A percentile compares a stretch with the other conserved stretches of the same genome.
These are phyloP conservation scores for Acacia melanoxylon DNA, from an alignment of 306 rosid species.

Conservation along the genomic window DNA sequence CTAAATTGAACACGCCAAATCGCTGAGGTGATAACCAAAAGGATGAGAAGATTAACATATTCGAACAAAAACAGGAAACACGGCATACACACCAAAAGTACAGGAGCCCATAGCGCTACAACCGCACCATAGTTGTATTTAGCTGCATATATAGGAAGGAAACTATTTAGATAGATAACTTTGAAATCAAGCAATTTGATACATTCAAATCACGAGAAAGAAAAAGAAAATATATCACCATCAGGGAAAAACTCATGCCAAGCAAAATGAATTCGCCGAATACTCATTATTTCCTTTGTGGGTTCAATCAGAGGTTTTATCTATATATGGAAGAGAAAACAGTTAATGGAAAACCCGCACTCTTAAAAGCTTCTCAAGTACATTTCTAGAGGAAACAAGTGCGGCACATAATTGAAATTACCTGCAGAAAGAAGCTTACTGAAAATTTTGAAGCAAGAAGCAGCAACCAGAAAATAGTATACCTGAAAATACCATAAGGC, in stretches of 20 bases:
- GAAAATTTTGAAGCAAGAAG: conserved; percentile 76
- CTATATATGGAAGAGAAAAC: conserved; percentile 44
- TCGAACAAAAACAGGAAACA: conserved; percentile 29
- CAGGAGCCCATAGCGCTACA: conserved; percentile 79
- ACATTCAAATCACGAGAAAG: conserved; percentile 17
- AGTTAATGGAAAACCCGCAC: conserved; percentile 5
- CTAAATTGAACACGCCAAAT: conserved; percentile 48
- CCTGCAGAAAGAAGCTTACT: conserved; percentile 84
- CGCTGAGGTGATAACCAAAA: conserved; percentile 29
- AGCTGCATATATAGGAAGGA: too few relatives aligned
- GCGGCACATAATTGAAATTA: conserved; percentile 23
- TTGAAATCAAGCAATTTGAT: conserved; percentile 17
- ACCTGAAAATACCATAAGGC: conserved; percentile 53
- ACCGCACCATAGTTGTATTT: conserved; percentile 73
- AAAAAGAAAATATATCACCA: conserved; percentile 51
- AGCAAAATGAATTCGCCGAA: conserved; percentile 56
- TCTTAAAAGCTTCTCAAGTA: conserved; percentile 23
- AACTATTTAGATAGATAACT: conserved; percentile 28
- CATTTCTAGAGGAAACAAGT: conserved; percentile 18
- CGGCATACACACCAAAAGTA: conserved; percentile 63
- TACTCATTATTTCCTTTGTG: conserved; percentile 83
- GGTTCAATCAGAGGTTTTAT: conserved; percentile 89
- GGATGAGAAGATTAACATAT: conserved; percentile 22
- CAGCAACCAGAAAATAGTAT: conserved; percentile 87
- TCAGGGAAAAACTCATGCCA: conserved; percentile 95